phyloP scores from a whole-genome alignment of 768 basidiomycete species.

The Suillus occidentalis region DNA sequence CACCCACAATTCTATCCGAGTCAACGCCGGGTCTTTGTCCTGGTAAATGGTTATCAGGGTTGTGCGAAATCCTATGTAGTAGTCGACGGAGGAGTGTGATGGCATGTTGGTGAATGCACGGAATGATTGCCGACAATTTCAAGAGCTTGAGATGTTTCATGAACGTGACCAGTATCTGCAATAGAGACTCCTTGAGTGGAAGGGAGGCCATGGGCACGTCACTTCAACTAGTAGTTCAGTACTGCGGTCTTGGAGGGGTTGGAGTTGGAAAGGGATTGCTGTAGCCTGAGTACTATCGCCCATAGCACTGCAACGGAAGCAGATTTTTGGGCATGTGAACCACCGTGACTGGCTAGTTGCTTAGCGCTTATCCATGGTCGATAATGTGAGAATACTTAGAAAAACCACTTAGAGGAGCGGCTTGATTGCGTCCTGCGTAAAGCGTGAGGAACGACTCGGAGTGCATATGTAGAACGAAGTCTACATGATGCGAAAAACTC shows the following conservation, averaged over 20 bases:
- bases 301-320: too few relatives aligned
- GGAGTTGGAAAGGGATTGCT: neutral
- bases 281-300: neutral
- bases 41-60: neutral
- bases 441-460: too few relatives aligned
- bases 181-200: neutral
- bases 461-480: too few relatives aligned
- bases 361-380: too few relatives aligned
- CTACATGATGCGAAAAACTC: too few relatives aligned
- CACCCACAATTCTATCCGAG: neutral
- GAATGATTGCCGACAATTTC: neutral
- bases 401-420: too few relatives aligned
- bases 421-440: too few relatives aligned
- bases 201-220: neutral
- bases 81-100: neutral
- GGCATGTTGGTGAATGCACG: neutral
- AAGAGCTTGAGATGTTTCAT: neutral
- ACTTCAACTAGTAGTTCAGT: neutral
- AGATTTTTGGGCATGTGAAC: too few relatives aligned
- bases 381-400: too few relatives aligned
- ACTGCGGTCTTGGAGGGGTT: neutral
- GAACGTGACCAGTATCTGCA: neutral
- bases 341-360: too few relatives aligned
- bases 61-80: neutral
- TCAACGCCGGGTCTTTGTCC: neutral